Base-by-base conservation (phyloP, 2,329 filamentous ascomycete species). In the Ceratocystis lukuohia region DNA sequence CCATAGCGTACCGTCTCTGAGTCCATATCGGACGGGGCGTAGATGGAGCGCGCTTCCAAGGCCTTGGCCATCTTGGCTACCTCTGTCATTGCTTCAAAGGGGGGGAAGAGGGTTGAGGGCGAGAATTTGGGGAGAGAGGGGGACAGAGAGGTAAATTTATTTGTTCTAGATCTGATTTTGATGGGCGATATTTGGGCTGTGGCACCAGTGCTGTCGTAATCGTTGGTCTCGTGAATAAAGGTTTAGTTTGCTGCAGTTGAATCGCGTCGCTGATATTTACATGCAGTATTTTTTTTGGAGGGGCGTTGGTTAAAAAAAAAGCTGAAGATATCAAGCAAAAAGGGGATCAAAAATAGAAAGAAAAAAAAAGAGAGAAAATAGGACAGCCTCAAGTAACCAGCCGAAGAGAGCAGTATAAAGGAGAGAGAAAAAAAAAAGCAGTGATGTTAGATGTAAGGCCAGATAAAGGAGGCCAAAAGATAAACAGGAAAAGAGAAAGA, bases 1-100 rank as follows among this genome's bases (percentile, higher is more conserved):
- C 64, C 33, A 5, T 41, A 15, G 37, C 37, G 3, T 65, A 65
- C 64, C 5, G 56, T 67, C 48, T 65, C 66, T 28, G 66, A 67
- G 37, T 67, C 66, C 41, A 67, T 67, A 25, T 67, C 66, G 15
- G 66, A 65, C 45, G 57, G 66, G 33, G 62, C 45, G 33, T 67
- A 67, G 33, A 33, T 57, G 17, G 62, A 45, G 41, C 59, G 66
- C 50, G 57, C 63, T 25, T 67, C 62, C 10, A 65, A 46, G 30
- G 62, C 44, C 6, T 65, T 48, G 37, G 30, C 41, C 62, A 65
- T 61, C 17, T 67, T 67, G 57, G 46, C 56, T 25, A 67, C 56
- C 37, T 67, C 66, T 3, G 63, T 65, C 66, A 67, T 67, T 41
- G 37, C 37, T 41, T 41, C 10, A 4, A 41, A 15, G 12, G 37